Percentiles rank a stretch among this genome's conserved stretches.
These are phyloP conservation scores for Arthroderma sp. DNA, from an alignment of 2,329 filamentous ascomycete species.

Conservation along the genomic window DNA sequence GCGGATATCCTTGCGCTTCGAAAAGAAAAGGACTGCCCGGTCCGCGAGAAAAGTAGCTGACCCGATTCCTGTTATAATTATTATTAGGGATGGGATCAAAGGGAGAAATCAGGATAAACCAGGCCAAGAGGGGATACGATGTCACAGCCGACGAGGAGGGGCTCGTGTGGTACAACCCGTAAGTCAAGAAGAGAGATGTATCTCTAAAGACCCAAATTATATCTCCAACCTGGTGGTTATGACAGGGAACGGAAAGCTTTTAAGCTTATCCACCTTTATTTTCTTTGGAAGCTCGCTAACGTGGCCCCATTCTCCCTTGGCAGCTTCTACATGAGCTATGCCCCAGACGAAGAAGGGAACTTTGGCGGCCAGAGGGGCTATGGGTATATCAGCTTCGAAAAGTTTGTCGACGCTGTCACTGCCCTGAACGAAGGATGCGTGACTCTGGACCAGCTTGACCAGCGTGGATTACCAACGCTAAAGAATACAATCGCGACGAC, in stretches of 20 bases:
- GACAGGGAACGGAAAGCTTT: not conserved
- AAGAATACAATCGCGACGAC: slow-evolving; percentile 84
- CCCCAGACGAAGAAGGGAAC: slow-evolving; percentile 87
- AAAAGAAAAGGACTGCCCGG: no score
- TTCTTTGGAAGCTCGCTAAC: not conserved
- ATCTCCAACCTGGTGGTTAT: not conserved
- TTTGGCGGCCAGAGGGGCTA: slow-evolving; percentile 86
- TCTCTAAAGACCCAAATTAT: not conserved
- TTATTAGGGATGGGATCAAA: slow-evolving; percentile 57
- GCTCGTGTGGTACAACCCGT: slow-evolving; percentile 78
- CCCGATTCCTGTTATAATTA: not conserved
- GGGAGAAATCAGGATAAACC: slow-evolving; percentile 80
- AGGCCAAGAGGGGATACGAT: slow-evolving; percentile 89
- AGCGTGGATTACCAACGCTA: slow-evolving; percentile 69
- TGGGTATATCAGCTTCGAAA: slow-evolving; percentile 88
- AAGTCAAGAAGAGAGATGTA: slow-evolving; percentile 22
- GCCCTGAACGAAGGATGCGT: slow-evolving; percentile 62
- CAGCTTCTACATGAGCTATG: slow-evolving; percentile 83
- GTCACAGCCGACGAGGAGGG: slow-evolving; percentile 68
- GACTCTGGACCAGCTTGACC: slow-evolving; percentile 64
- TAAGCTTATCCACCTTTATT: not conserved
- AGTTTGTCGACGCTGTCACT: slow-evolving; percentile 80
- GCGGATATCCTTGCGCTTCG: not conserved
- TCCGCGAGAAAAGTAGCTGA: not conserved
- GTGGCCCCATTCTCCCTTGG: not conserved